Base-by-base conservation (phyloP, 2,329 filamentous ascomycete genomes). In the Sclerotinia borealis region DNA sequence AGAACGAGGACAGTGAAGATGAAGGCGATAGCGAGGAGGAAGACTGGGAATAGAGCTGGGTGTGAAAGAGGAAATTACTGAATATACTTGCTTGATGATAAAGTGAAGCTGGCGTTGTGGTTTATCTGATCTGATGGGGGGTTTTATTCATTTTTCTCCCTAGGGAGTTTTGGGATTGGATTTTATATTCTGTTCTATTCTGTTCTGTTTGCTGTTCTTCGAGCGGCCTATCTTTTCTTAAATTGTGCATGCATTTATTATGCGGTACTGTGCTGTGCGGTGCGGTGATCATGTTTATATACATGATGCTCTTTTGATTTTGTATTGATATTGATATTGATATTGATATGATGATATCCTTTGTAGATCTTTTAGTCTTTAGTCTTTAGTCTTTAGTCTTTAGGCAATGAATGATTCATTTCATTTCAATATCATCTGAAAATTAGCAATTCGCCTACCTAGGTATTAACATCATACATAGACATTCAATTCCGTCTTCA, bases 11-110 rank as follows among this genome's bases (percentile, higher is more conserved):
- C 39, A 70, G 77, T 25, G 79, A 79, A 65, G 83, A 83, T 74
- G 80, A 73, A 4, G 82, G 83, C 59, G 86, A 90, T 66, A 88
- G 85, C 68, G 88, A 91, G 64, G 88, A 88, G 71, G 85, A 90
- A 70, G 90, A 92, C 72, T 92, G 89, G 88, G 89, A 92, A 77
- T 92, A 81, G 50, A 41, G 2, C 31, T 49, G 17, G 37, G 37
- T 37, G 19, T 19, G 11, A n/a, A 10, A 17, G 25, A 15, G 25
- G 17, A 45, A 36, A n/a, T n/a, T n/a, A n/a, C 6, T 43, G 49
- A 45, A 61, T 34, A 43, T 34, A 55, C 29, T 43, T 36, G 27
- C 29, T 43, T 36, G 27, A 55, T 45, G 37, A 54, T 4, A 37
- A 37, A 9, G 15, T 4, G 49, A 37, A 9, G 15, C 60, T 61